These are phyloP conservation scores for Pulchroboletus neoregius DNA, from an alignment of 1,284 basidiomycete genomes.

Conservation along the genomic window DNA sequence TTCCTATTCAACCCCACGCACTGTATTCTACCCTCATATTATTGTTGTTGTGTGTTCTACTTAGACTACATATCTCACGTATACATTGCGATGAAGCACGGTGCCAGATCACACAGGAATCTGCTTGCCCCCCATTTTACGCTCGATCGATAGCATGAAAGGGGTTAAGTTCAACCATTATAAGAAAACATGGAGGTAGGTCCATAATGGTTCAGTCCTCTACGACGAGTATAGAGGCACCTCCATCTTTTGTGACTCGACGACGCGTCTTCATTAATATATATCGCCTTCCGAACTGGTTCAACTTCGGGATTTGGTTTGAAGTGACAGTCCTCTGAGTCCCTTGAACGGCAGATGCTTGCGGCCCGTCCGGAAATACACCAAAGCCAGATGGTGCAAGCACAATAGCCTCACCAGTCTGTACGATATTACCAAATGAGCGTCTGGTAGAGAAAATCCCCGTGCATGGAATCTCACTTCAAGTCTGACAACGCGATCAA, in stretches of 20 bases:
- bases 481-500: conserved; percentile 61
- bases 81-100: background rate
- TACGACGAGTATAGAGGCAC: conserved; percentile 54
- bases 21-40: conserved; percentile 18
- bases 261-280: conserved; percentile 56
- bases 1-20: conserved; percentile 8
- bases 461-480: conserved; percentile 40
- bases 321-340: conserved; percentile 1
- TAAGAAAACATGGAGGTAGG: background rate
- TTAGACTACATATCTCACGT: conserved; percentile 7
- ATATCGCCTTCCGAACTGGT: conserved; percentile 51
- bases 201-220: conserved; percentile 15
- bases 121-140: background rate
- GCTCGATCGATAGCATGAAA: background rate
- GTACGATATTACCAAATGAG: conserved; percentile 2
- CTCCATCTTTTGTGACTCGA: conserved; percentile 60
- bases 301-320: conserved; percentile 26
- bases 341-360: conserved; percentile 7
- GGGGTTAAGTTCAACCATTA: background rate
- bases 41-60: conserved; percentile 19
- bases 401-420: conserved; percentile 66
- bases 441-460: background rate
- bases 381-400: conserved; percentile 59
- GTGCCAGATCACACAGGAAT: background rate
- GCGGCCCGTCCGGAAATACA: conserved; percentile 34